Base-by-base conservation (phyloP, 345 rosid species). In the Odontarrhena argentea region DNA sequence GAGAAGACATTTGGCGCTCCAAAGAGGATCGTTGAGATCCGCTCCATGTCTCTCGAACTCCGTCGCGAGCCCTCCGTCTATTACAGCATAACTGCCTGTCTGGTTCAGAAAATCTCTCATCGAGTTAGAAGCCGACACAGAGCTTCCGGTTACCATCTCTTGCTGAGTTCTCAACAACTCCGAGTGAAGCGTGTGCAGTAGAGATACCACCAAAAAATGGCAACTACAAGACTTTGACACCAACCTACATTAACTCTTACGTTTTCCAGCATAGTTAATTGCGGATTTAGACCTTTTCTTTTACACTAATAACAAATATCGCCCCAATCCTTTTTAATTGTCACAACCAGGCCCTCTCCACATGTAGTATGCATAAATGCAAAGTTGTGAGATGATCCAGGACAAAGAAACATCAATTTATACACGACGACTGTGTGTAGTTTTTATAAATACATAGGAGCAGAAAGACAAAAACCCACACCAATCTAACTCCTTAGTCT, bases 21-120 rank as follows among this genome's bases (percentile, higher is more conserved):
- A 88, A 60, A 88, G 88, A 30, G 92, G 89, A 74, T 88, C 92
- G 48, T 84, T 86, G 64, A 88, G 92, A 78, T 88, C 88, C 46
- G 96, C 92, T 12, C 89, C 90, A 58, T 80, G 85, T 12, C 86
- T 68, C 83, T 86, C 89, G 61, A 88, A 85, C 80, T 84, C 96
- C 76, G 96, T 86, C 9, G 96, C 92, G n/a, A 88, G 80, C 45
- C 92, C 96, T 0, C 96, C 92, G 68, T 86, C 96, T 12, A 88
- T 79, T 5, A 83, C 61, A 11, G 96, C 88, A 40, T 54, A 68
- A 6, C 92, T 92, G 10, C 88, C 89, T 0, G 82, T 62, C 68
- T 84, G 71, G 10, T 64, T 76, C 7, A 88, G 80, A 71, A 83
- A 83, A 11, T 84, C 85, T 36, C 55, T 75, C 79, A 84, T 80